Base-by-base conservation (phyloP, 352 stramenopile genomes). In the Globisporangium ultimum region DNA sequence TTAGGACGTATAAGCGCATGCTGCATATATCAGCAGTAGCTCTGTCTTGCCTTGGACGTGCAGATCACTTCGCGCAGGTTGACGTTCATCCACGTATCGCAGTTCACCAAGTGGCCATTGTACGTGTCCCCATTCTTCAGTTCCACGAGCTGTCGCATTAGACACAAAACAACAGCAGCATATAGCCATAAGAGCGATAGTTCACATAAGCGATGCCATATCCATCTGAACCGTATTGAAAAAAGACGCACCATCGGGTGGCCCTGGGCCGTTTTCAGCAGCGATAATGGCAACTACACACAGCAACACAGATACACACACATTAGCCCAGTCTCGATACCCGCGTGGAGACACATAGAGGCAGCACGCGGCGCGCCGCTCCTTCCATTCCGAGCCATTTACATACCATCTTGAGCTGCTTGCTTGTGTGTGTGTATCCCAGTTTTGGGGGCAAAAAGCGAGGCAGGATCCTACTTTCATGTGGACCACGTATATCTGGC, bases 61-160 rank as follows among this genome's bases (percentile, higher is more conserved):
- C 96, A 98, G 72, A 99, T 99, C n/a, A 99, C 96, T 68, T 99
- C 96, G 15, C 88, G 83, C 34, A 99, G 74, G 68, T 99, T 99
- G 62, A 99, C 93, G 73, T 99, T 99, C 97, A 99, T 99, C 88
- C 93, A 99, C 13, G 92, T 96, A 73, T 99, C 97, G 55, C 96
- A 98, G 67, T 95, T 98, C 24, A 98, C 91, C 42, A 99, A 81
- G 53, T 96, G 88, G 24, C 97, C 97, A 68, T 99, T 99, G 89
- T 99, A 99, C 51, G 93, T 98, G 61, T 99, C 96, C 49, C 97
- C 97, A 64, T 98, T 98, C 82, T 99, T 99, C 18, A 99, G 87
- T 87, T 99, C 97, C 48, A 99, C 93, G 50, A 99, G 80, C 85
- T 93, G 28, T 10, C 28, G 28, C 28, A 36, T 8, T 10, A 6